Base-by-base conservation (phyloP, 768 basidiomycete species). In the Cantharellus anzutake region DNA sequence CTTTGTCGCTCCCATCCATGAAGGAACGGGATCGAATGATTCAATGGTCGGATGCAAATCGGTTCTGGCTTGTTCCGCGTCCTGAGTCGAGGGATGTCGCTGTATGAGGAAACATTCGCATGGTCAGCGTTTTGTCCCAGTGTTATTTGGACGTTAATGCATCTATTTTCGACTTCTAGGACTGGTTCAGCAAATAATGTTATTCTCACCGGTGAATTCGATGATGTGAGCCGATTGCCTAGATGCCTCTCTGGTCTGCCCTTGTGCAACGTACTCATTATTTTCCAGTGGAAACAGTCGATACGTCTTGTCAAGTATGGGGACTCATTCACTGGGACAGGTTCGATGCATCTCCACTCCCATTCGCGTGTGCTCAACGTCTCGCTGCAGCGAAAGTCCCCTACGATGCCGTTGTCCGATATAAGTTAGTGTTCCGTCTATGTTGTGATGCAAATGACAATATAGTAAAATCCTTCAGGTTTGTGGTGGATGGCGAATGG, bases 401-500 rank as follows among this genome's bases (percentile, higher is more conserved):
- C 3, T 62, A 61, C 41, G 60, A 40, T 59, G 11, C 55, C 35
- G 56, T 42, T 7, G 42, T 61, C 16, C 51, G 57, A 40, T 62
- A 56, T 60, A 62, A 62, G 52, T 55, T 7, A 11, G 52, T 14
- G 11, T 11, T 55, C 38, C 29, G 20, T 29, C 20, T 29, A 29
- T 29, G 20, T 29, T 29, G 20, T 29, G 20, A 29, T 29, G 20
- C 20, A 29, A 29, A 29, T 29, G 20, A 29, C 20, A 29, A 29
- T 29, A 29, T 29, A 29, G 20, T 29, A 29, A 29, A 29, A 29
- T 29, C 1, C 11, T 1, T 11, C 38, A 55, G 52, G 39, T 62
- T 63, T 53, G 44, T 62, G 35, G 61, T 62, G 29, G 61, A 62
- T 41, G 61, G 61, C 4, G 37, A 61, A 40, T 62, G 61, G 61